A percentile compares a stretch with the other conserved stretches of the same genome.
These are phyloP conservation scores for Pogostemon cablin DNA, from an alignment of 257 asterid species.

Conservation along the genomic window DNA sequence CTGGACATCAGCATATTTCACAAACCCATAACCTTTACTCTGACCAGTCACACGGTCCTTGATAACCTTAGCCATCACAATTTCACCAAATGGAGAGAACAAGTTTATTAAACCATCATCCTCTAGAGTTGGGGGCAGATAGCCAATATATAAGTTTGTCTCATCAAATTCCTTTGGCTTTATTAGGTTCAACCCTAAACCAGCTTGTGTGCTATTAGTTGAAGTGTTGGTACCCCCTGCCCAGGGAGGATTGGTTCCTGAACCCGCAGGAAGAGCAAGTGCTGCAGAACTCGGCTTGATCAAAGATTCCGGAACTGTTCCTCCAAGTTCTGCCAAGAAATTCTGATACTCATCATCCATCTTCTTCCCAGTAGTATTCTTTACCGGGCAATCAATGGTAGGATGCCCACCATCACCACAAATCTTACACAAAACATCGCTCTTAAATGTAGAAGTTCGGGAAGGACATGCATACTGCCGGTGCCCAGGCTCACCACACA, in stretches of 20 bases:
- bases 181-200: slow-evolving; percentile 49
- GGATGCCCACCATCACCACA: slow-evolving; percentile 99
- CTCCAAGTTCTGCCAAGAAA: slow-evolving; percentile 93
- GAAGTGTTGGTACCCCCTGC: slow-evolving; percentile 49
- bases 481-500: slow-evolving; percentile 97
- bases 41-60: slow-evolving; percentile 74
- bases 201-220: slow-evolving; percentile 53
- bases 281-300: slow-evolving; percentile 55
- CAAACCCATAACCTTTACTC: slow-evolving; percentile 96
- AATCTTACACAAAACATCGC: slow-evolving; percentile 87
- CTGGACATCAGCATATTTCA: slow-evolving; percentile 80
- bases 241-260: slow-evolving; percentile 88
- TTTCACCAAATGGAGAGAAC: slow-evolving; percentile 85
- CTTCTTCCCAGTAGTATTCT: slow-evolving; percentile 91
- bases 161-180: slow-evolving; percentile 95
- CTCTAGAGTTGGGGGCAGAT: slow-evolving; percentile 86
- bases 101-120: slow-evolving; percentile 83
- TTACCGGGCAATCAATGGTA: slow-evolving; percentile 90
- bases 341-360: slow-evolving; percentile 98
- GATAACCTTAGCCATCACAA: slow-evolving; percentile 96
- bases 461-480: slow-evolving; percentile 95
- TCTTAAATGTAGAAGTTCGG: slow-evolving; percentile 78
- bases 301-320: slow-evolving; percentile 72
- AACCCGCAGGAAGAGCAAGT: slow-evolving; percentile 69
- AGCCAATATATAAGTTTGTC: slow-evolving; percentile 85